Base-by-base conservation (phyloP, 2,329 filamentous ascomycete species). In the Acephala macrosclerotiorum region DNA sequence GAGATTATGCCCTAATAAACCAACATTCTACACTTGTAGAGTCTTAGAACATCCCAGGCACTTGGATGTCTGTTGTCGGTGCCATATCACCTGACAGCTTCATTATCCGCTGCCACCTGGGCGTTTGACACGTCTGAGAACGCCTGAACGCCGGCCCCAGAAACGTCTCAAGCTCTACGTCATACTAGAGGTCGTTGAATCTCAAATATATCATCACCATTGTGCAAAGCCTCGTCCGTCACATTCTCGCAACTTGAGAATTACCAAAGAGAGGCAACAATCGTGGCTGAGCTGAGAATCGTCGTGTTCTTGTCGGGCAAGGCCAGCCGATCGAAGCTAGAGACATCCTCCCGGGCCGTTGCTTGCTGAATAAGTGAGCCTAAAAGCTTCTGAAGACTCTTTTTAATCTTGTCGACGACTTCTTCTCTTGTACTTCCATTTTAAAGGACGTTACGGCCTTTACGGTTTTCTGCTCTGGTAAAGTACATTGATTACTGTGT, bases 401-500 rank as follows among this genome's bases (percentile, higher is more conserved):
- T 16, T 42, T n/a, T 42, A 14, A 42, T 42, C 18, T 42, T n/a
- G 18, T 42, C 38, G 25, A 49, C 45, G 20, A 53, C 1, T 20
- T 29, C 26, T 29, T 53, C 49, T 18, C 18, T 26, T 33, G 6
- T 3, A 29, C 14, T 16, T 33, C 22, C 8, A 18, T 53, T 26
- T 11, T 29, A 29, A 53, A 53, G 22, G 49, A 53, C 49, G 25
- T 53, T 29, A 6, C 55, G 29, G 55, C 20, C 29, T 36, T 57
- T 38, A 25, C 29, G n/a, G 36, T 38, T 22, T 56, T 57, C 25
- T 5, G 11, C 29, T 57, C 55, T 33, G 35, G 29, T 38, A 22
- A 57, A 57, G 55, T 26, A 57, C 8, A 57, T 35, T 57, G 55
- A 57, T 57, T 57, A 57, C 29, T 35, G 29, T 38, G 33, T 16